phyloP scores from a whole-genome alignment of 192 early-diverging fungal species.

The Kickxella alabastrina region DNA sequence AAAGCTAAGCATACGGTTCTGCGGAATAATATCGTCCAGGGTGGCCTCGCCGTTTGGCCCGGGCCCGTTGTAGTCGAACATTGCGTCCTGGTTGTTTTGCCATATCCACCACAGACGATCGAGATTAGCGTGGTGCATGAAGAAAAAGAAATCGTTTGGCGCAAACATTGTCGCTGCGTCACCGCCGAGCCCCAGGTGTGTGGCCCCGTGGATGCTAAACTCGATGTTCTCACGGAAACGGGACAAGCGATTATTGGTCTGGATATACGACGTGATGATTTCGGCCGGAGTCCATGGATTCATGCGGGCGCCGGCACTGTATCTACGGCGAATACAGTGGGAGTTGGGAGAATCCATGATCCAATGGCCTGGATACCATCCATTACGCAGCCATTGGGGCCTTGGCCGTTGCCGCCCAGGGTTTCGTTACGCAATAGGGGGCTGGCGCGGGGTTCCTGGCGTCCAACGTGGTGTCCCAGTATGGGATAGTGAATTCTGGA shows the following conservation, averaged over 20 bases:
- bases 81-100: constrained; percentile 37
- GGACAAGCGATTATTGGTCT: constrained; percentile 17
- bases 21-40: constrained; percentile 32
- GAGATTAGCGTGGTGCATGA: constrained; percentile 61
- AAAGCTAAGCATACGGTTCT: constrained; percentile 21
- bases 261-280: constrained; percentile 40
- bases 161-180: constrained; percentile 49
- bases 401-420: constrained; percentile 40
- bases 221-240: constrained; percentile 49
- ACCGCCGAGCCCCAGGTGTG: constrained; percentile 48
- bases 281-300: constrained; percentile 40
- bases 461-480: constrained; percentile 45
- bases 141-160: constrained; percentile 60
- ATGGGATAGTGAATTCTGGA: constrained; percentile 37
- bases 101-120: constrained; percentile 58
- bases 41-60: constrained; percentile 27
- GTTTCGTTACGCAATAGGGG: constrained; percentile 16
- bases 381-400: constrained; percentile 13
- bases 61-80: constrained; percentile 31
- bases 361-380: constrained; percentile 39
- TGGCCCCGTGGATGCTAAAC: constrained; percentile 46
- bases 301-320: constrained; percentile 21
- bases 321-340: constrained; percentile 35
- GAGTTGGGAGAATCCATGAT: constrained; percentile 14
- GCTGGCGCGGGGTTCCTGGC: constrained; percentile 30